These are phyloP conservation scores for Tylopilus plumbeoviolaceoides DNA, from an alignment of 768 basidiomycete genomes.

Conservation along the genomic window DNA sequence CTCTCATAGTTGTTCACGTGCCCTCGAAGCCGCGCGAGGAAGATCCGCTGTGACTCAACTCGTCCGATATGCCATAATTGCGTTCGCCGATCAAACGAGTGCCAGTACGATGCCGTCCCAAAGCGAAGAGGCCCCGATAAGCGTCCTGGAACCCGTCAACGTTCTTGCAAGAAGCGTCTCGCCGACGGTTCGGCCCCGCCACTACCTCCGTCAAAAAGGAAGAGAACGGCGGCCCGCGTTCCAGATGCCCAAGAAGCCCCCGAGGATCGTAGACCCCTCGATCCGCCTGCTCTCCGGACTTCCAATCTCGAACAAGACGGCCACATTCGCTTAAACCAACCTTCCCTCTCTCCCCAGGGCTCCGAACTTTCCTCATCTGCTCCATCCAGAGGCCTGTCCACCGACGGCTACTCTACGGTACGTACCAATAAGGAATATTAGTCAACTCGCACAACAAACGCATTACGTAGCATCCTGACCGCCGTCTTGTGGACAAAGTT, in stretches of 20 bases:
- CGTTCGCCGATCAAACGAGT: conserved; percentile 68
- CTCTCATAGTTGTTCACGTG: conserved; percentile 29
- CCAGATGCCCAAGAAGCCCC: conserved; percentile 31
- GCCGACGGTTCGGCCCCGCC: conserved; percentile 49
- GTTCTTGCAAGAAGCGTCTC: conserved; percentile 80
- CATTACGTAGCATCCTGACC: conserved; percentile 26
- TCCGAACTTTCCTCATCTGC: conserved; percentile 30
- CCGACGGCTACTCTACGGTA: conserved; percentile 26
- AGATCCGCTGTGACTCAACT: conserved; percentile 83
- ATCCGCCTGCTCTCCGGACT: conserved; percentile 24
- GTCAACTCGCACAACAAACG: neutral
- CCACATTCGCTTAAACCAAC: conserved; percentile 24
- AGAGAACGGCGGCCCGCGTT: conserved; percentile 35
- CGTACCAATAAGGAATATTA: conserved; percentile 5
- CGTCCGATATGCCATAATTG: conserved; percentile 82
- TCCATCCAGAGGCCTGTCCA: conserved; percentile 24
- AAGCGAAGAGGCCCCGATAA: conserved; percentile 86
- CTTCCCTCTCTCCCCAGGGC: conserved; percentile 31
- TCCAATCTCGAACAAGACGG: conserved; percentile 25
- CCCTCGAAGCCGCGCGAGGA: conserved; percentile 67
- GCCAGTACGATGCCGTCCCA: conserved; percentile 76
- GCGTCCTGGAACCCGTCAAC: conserved; percentile 76
- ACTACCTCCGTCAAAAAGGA: conserved; percentile 52
- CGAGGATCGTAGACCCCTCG: conserved; percentile 27
- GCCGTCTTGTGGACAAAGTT: conserved; percentile 24